These are phyloP conservation scores for Fusarium coffeatum DNA, from an alignment of 2,329 filamentous ascomycete species.

Conservation along the genomic window DNA sequence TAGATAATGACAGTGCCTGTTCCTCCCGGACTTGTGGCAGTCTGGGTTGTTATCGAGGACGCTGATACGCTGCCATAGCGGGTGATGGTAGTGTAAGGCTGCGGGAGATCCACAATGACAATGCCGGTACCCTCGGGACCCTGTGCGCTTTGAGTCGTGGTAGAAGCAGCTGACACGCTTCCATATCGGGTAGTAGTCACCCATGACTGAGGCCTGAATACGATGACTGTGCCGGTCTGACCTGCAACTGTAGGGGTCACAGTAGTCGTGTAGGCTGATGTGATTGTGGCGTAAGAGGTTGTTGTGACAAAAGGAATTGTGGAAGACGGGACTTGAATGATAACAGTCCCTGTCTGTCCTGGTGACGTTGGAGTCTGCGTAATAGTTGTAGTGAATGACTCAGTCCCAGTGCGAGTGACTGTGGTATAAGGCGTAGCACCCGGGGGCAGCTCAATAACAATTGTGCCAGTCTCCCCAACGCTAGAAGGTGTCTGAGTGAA, in stretches of 20 bases:
- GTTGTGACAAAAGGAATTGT: conserved; percentile 1
- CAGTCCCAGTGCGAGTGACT: background rate
- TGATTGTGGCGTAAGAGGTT: background rate
- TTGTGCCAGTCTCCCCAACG: background rate
- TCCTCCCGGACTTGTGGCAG: background rate
- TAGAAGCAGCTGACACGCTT: background rate
- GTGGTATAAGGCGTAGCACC: background rate
- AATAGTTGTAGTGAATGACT: background rate
- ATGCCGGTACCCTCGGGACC: background rate
- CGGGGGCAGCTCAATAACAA: background rate
- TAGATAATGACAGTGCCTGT: background rate
- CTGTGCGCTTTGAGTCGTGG: background rate
- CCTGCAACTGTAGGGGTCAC: background rate
- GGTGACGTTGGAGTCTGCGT: background rate
- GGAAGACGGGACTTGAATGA: background rate
- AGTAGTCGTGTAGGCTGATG: background rate
- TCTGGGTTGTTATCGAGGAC: background rate
- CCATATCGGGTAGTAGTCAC: conserved; percentile 8
- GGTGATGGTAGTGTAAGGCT: background rate
- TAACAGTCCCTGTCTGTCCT: conserved; percentile 2
- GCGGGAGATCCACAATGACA: background rate
- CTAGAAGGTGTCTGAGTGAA: background rate
- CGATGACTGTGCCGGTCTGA: background rate
- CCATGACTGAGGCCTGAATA: background rate
- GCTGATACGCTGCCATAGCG: background rate